Conservation (phyloP, 225 moss, liverwort and hornwort species). For the Lunularia cruciata region DNA sequence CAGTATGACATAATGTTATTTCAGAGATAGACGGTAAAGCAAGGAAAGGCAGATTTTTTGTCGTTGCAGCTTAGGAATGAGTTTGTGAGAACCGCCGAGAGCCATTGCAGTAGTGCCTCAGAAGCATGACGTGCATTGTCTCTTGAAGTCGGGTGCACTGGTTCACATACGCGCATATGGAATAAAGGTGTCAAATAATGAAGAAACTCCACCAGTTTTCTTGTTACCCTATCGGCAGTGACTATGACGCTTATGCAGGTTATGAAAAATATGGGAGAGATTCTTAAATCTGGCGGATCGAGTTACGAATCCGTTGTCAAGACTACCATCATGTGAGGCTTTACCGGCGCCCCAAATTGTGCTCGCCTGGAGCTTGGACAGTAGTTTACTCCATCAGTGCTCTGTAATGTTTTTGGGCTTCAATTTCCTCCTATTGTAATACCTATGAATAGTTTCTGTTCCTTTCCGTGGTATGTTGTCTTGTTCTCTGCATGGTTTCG, state of each 20-base stretch:
- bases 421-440: not conserved
- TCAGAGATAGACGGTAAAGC: too few species aligned
- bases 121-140: too few species aligned
- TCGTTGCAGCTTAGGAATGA: too few species aligned
- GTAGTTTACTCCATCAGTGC: not conserved
- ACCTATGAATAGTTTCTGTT: not conserved
- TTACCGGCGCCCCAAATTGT: not conserved
- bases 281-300: constrained; percentile 83
- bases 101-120: too few species aligned
- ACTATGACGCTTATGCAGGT: constrained; percentile 47
- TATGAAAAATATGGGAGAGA: constrained; percentile 95
- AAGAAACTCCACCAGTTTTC: too few species aligned
- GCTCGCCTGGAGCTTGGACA: not conserved
- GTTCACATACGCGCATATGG: too few species aligned
- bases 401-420: not conserved
- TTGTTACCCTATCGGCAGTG: too few species aligned
- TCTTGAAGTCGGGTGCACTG: too few species aligned
- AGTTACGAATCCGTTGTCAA: constrained; percentile 83
- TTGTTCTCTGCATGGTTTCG: not conserved
- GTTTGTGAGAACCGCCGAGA: too few species aligned
- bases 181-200: too few species aligned
- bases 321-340: constrained; percentile 89
- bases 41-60: too few species aligned
- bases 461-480: not conserved
- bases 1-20: too few species aligned